Evolutionary conservation across 192 early-diverging fungal species (phyloP).

Genomic region (Mortierella claussenii): DNA sequence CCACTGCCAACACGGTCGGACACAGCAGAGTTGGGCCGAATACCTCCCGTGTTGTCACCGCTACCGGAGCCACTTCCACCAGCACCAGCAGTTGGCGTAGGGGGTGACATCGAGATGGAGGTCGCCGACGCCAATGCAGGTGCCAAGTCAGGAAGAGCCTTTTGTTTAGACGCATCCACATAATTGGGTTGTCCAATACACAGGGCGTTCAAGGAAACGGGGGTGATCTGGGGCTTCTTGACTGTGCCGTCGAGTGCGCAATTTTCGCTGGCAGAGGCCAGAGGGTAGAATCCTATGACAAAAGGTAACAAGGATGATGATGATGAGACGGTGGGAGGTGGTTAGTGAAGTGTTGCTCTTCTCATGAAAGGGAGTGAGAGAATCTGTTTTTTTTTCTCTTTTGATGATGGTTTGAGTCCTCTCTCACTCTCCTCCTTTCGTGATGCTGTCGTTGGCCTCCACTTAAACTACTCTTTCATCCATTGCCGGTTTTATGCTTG

Average conservation of each 20-base stretch:
- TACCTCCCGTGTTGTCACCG: not conserved
- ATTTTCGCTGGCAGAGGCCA: constrained; percentile 21
- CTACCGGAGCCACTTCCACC: not conserved
- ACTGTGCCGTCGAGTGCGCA: constrained; percentile 13
- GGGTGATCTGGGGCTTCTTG: constrained; percentile 5
- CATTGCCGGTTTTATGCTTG: too few relatives aligned
- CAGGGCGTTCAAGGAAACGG: not conserved
- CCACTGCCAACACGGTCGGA: too few relatives aligned
- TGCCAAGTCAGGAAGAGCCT: not conserved
- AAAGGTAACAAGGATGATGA: too few relatives aligned
- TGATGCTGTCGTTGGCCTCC: too few relatives aligned
- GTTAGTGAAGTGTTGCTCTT: too few relatives aligned
- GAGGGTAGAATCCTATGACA: constrained; percentile 39
- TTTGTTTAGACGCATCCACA: constrained; percentile 2
- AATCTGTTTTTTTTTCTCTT: too few relatives aligned
- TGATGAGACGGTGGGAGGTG: too few relatives aligned
- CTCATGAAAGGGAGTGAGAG: too few relatives aligned
- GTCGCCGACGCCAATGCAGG: constrained; percentile 13
- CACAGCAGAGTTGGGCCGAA: not conserved
- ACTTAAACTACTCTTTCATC: too few relatives aligned
- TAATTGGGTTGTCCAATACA: constrained; percentile 3
- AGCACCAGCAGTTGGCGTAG: not conserved
- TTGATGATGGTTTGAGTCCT: too few relatives aligned
- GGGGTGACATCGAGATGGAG: not conserved
- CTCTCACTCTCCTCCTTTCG: too few relatives aligned